Evolutionary conservation across 2,329 filamentous ascomycete species (phyloP), one percentile per base, ranked within the genome.

Genomic region (Lecanicillium sp.): DNA sequence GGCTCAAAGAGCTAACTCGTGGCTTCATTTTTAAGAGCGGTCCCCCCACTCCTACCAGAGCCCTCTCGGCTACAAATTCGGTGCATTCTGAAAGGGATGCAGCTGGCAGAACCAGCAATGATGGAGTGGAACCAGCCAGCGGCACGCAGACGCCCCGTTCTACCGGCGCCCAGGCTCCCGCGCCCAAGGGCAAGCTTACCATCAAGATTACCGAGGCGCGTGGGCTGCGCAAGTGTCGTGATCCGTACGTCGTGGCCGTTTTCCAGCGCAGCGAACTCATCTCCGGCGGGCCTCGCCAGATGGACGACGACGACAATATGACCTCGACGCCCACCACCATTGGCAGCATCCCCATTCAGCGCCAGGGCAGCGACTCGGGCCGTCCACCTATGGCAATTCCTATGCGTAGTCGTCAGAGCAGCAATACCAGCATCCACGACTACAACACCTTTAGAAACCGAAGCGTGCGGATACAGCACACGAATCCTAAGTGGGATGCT

Each of bases 181-280:
- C 80, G 17, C 73, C 87, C 17, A 90, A 87, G 59, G 92, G 92
- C 42, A 95, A 92, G 61, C 71, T 98, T 41, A 85, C 82, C 25
- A 86, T 98, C 51, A 88, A 86, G 57, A 92, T 98, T 39, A 72
- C 81, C 36, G 87, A 96, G 59, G 92, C 84, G 34, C 77, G 87
- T 52, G 87, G 86, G 9, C 65, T 98, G 37, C 77, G 84, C 44
- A 86, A 81, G 42, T 87, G 87, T 56, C 79, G 81, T 43, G 87
- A 96, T 53, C 92, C 92, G 2, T 98, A 98, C 54, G 87, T 96
- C 37, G 88, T 98, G 10, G 94, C 86, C 43, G 89, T 96, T 18
- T 98, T 97, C 55, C 92, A 98, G 60, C 85, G 87, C 59, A 95
- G 90, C 55, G 92, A 98, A 60, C 83, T 94, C 51, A 95, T 98